phyloP scores from a whole-genome alignment of 768 basidiomycete genomes.

The Phlebiopsis flavidoalba region DNA sequence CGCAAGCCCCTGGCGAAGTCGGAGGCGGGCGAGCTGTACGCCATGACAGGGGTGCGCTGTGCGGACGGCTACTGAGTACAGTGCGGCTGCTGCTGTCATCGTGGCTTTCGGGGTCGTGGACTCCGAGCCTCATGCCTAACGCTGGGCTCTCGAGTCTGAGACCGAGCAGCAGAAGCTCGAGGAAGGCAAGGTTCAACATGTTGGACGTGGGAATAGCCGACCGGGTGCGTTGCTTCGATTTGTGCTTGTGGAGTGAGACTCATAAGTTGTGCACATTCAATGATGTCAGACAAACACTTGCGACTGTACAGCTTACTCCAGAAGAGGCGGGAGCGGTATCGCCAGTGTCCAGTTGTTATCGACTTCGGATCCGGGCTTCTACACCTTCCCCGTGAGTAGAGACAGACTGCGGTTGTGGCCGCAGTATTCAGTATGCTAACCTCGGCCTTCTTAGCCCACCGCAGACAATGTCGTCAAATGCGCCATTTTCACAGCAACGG shows the following conservation, averaged over 20 bases:
- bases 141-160: not conserved
- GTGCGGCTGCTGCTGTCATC: conserved; percentile 58
- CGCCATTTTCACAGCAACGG: conserved; percentile 75
- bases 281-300: conserved; percentile 65
- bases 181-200: not conserved
- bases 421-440: not conserved
- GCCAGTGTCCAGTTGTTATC: conserved; percentile 60
- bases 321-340: conserved; percentile 65
- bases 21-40: conserved; percentile 36
- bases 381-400: conserved; percentile 67
- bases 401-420: not conserved
- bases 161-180: not conserved
- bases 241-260: not conserved
- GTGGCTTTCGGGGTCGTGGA: conserved; percentile 84
- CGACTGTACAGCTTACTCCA: conserved; percentile 64
- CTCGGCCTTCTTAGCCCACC: conserved; percentile 47
- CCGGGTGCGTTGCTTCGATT: conserved; percentile 52
- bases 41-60: conserved; percentile 53
- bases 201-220: conserved; percentile 53
- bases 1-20: not conserved
- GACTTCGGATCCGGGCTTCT: conserved; percentile 73
- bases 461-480: conserved; percentile 67
- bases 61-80: conserved; percentile 48
- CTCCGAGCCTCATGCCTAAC: conserved; percentile 34
- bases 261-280: not conserved